Conservation (phyloP, 1,284 basidiomycete genomes). For the Paramarasmius palmivorus region DNA sequence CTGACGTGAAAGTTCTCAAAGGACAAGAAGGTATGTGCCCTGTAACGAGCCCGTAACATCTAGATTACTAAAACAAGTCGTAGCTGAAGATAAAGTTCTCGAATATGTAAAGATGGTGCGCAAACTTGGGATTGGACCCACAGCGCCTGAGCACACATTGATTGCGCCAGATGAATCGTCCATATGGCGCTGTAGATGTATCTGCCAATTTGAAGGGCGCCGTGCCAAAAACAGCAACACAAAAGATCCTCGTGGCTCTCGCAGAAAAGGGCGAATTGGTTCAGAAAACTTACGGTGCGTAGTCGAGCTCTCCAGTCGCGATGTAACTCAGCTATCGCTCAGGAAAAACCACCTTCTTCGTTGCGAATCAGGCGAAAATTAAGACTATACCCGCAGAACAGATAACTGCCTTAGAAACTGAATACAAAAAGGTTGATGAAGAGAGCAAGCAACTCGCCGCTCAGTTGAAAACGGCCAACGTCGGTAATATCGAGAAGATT, state of each 20-base stretch:
- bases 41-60: not conserved
- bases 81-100: conserved; percentile 72
- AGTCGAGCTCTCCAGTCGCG: conserved; percentile 18
- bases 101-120: conserved; percentile 71
- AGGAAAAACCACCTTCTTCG: conserved; percentile 86
- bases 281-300: conserved; percentile 77
- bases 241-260: conserved; percentile 77
- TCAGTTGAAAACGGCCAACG: conserved; percentile 49
- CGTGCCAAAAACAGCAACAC: conserved; percentile 77
- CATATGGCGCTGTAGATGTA: conserved; percentile 82
- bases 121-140: conserved; percentile 1
- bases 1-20: conserved; percentile 57
- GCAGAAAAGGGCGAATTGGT: conserved; percentile 76
- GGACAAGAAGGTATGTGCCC: conserved; percentile 60
- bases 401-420: conserved; percentile 54
- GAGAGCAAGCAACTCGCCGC: conserved; percentile 53
- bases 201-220: conserved; percentile 85
- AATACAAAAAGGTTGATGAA: conserved; percentile 59
- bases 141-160: conserved; percentile 8
- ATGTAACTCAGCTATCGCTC: conserved; percentile 16
- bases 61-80: not conserved
- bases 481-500: conserved; percentile 42
- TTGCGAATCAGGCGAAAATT: conserved; percentile 71
- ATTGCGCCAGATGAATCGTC: conserved; percentile 65
- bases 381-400: conserved; percentile 60